Percentiles rank a stretch among this genome's conserved stretches.
phyloP scores from a whole-genome alignment of 805 yeast genomes.

The Komagataella phaffii region DNA sequence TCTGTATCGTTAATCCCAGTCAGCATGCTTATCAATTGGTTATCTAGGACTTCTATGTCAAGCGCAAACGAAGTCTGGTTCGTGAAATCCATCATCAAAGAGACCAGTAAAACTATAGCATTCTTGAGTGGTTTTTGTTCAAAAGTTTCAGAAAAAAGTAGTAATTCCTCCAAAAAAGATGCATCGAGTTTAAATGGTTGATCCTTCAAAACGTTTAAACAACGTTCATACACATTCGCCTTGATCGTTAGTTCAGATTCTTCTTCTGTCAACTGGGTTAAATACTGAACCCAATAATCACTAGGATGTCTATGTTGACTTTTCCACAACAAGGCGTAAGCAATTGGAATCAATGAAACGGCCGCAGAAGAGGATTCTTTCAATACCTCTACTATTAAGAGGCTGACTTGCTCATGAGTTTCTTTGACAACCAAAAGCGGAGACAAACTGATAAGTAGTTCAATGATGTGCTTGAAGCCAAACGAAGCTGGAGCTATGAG shows the following conservation, averaged over 20 bases:
- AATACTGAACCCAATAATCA: neutral
- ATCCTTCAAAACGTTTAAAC: neutral
- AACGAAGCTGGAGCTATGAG: constrained; percentile 12
- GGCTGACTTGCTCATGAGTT: neutral
- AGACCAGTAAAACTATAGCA: neutral
- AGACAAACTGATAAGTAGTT: constrained; percentile 7
- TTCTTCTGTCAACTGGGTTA: neutral
- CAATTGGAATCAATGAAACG: neutral
- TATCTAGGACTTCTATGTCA: neutral
- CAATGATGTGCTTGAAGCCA: constrained; percentile 8
- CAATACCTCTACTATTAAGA: neutral
- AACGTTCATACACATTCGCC: too few species aligned
- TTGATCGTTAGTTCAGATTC: neutral
- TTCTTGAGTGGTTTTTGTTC: neutral
- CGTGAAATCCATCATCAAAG: neutral
- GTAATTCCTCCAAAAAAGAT: neutral
- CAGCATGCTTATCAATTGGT: neutral
- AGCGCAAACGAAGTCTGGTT: neutral
- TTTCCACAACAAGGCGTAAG: neutral
- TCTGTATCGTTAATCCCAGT: neutral
- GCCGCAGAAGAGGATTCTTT: neutral
- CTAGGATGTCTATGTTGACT: neutral
- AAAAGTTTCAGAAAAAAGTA: neutral
- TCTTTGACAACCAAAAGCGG: neutral
- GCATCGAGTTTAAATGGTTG: neutral